Evolutionary conservation across 2,329 filamentous ascomycete genomes (phyloP).

Genomic region (Aspergillus luchuensis): DNA sequence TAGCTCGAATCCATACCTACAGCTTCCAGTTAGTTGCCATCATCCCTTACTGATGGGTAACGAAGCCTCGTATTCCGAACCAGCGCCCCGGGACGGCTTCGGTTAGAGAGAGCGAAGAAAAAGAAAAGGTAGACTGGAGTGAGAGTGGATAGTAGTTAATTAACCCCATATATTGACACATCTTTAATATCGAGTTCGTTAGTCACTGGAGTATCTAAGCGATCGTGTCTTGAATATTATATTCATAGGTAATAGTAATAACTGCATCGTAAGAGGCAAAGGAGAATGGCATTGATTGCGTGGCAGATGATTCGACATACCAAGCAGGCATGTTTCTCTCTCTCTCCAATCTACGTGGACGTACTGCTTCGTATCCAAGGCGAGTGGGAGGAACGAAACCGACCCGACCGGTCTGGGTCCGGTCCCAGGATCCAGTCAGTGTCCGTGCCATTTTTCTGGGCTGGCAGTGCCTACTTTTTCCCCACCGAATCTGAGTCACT

Average conservation of each 20-base stretch:
- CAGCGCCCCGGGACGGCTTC: constrained; percentile 3
- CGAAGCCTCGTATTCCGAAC: constrained; percentile 5
- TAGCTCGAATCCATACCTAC: not conserved
- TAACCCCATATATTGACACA: too few relatives aligned
- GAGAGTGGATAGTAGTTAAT: not conserved
- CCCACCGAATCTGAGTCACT: not conserved
- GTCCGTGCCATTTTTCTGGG: constrained; percentile 8
- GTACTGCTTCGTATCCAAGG: constrained; percentile 5
- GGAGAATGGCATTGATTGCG: not conserved
- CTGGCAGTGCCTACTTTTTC: not conserved
- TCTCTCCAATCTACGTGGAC: not conserved
- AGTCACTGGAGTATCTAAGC: not conserved
- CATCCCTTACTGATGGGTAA: not conserved
- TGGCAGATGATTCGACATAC: not conserved
- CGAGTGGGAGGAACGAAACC: not conserved
- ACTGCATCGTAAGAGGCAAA: not conserved
- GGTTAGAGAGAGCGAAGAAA: not conserved
- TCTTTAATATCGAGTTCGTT: too few relatives aligned
- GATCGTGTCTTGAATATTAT: not conserved
- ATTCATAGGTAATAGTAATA: not conserved
- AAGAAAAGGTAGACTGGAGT: not conserved
- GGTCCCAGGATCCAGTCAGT: not conserved
- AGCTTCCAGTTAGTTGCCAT: not conserved
- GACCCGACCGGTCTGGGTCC: constrained; percentile 7
- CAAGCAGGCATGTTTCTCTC: not conserved